Base-by-base conservation (phyloP, 768 basidiomycete genomes). In the Podaxis sp. region DNA sequence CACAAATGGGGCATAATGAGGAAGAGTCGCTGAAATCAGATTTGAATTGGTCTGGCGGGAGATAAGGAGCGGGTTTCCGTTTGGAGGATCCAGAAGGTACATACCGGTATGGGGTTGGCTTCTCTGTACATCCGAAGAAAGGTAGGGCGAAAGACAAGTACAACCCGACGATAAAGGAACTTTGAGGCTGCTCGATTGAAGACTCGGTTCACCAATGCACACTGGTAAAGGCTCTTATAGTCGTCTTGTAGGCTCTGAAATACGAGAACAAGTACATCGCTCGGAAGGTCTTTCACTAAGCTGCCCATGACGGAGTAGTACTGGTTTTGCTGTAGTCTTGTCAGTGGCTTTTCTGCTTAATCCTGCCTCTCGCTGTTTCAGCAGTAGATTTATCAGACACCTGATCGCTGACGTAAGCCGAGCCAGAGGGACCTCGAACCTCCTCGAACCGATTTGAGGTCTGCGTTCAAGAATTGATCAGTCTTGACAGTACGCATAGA, bases 141-240 rank as follows among this genome's bases (percentile, higher is more conserved):
- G 36, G 57, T 65, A 47, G 72, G 73, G 13, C 64, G 66, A 25
- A 80, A 79, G 3, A 77, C 72, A 44, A 82, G 65, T n/a, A 78
- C 70, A 7, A 84, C 77, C 18, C 69, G 67, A 14, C 68, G 65
- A 62, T 85, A 86, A 0, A 87, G 75, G 18, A 82, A 55, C 23
- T 68, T 72, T 13, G 81, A 76, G 6, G 82, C 77, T 7, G 73
- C 77, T 37, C 65, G 63, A 63, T 77, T 77, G 67, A 83, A 80
- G n/a, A 74, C 72, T 57, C 70, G 71, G 63, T 77, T 79, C 14
- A 82, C 82, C 13, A 83, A 67, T 38, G 80, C 69, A 64, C 77
- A 83, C 7, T 62, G 64, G 58, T 63, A 75, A 18, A 87, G 72
- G 0, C 74, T 61, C 18, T 54, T 50, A 58, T 71, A 74, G 62